phyloP scores from a whole-genome alignment of 305 asterid genomes.

The Rubia tinctorum region DNA sequence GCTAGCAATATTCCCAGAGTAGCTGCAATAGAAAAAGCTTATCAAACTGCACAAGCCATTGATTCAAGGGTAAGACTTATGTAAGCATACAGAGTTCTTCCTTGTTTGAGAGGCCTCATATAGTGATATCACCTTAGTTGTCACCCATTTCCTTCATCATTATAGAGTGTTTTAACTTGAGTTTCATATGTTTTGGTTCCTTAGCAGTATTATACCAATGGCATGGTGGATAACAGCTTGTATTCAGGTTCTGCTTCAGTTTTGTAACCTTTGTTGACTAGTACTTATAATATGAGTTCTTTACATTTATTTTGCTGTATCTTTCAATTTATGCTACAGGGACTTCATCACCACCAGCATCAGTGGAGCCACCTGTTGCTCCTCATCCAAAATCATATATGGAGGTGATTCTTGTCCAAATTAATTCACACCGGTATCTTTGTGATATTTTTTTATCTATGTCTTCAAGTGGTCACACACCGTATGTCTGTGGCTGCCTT shows the following conservation, averaged over 20 bases:
- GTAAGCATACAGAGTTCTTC: background rate
- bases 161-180: conserved; percentile 12
- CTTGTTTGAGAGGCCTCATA: background rate
- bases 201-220: conserved; percentile 76
- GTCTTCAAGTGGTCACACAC: background rate
- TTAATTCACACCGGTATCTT: background rate
- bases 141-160: background rate
- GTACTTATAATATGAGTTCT: background rate
- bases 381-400: conserved; percentile 84
- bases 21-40: conserved; percentile 39
- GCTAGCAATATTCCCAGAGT: conserved; percentile 39
- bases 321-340: conserved; percentile 38
- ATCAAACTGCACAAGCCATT: conserved; percentile 36
- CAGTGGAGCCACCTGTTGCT: conserved; percentile 66
- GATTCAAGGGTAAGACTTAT: conserved; percentile 57
- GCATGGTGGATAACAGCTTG: conserved; percentile 52
- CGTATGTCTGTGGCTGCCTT: background rate
- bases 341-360: conserved; percentile 66
- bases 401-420: conserved; percentile 52
- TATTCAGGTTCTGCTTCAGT: conserved; percentile 54
- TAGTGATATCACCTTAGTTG: background rate
- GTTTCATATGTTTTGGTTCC: conserved; percentile 25
- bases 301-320: conserved; percentile 5
- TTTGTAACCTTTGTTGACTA: conserved; percentile 11
- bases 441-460: background rate